Conservation (phyloP, 176 grass and related monocot species). For the Pontederia paniculata region DNA sequence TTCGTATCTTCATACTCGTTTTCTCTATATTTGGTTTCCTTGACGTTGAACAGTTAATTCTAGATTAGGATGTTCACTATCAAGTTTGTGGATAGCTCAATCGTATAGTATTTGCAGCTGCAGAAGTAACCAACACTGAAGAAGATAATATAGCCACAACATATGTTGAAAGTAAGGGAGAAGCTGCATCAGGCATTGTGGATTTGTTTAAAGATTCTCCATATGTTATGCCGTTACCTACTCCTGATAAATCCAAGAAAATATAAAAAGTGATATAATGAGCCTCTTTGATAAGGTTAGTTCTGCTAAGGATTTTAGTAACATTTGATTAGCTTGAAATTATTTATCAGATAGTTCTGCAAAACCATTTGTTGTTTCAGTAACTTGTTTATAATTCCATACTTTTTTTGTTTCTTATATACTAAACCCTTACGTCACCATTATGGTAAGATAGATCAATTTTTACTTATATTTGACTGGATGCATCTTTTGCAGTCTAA, state of each 20-base stretch:
- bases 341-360: not conserved
- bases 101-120: constrained; percentile 25
- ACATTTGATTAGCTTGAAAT: not conserved
- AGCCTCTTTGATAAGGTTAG: constrained; percentile 47
- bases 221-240: not conserved
- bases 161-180: constrained; percentile 22
- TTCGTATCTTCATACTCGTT: not conserved
- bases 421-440: not conserved
- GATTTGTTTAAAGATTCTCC: constrained; percentile 28
- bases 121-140: constrained; percentile 13
- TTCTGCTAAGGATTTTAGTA: not conserved
- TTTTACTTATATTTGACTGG: not conserved
- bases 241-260: constrained; percentile 14
- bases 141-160: constrained; percentile 20
- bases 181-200: constrained; percentile 17
- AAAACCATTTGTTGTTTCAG: not conserved
- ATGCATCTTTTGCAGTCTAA: constrained; percentile 26
- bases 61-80: not conserved
- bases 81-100: not conserved
- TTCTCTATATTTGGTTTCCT: not conserved
- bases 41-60: not conserved
- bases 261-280: constrained; percentile 38
- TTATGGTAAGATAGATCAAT: not conserved
- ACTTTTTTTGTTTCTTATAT: not conserved
- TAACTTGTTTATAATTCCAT: not conserved